phyloP scores from a whole-genome alignment of 2,329 filamentous ascomycete species.

The Herpotrichia juniperi region DNA sequence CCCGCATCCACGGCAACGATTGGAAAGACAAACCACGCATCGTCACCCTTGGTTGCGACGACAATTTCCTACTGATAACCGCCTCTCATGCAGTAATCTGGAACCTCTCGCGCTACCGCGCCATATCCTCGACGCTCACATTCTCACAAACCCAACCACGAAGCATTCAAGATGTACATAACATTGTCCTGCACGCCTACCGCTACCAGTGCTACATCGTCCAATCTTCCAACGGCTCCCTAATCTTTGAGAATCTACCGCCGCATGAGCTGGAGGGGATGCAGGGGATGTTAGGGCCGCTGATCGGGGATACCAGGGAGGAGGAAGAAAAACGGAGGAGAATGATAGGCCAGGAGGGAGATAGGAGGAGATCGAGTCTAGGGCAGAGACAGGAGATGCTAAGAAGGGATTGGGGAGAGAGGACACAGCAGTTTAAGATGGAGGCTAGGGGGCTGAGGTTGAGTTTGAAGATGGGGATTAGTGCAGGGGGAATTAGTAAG shows the following conservation, averaged over 20 bases:
- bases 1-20: conserved; percentile 32
- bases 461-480: conserved; percentile 36
- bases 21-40: conserved; percentile 40
- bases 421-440: conserved; percentile 29
- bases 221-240: conserved; percentile 26
- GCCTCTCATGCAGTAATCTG: conserved; percentile 36
- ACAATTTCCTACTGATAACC: conserved; percentile 38
- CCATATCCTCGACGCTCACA: conserved; percentile 24
- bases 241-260: conserved; percentile 35
- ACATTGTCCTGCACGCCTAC: conserved; percentile 35
- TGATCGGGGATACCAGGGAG: conserved; percentile 24
- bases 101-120: conserved; percentile 31
- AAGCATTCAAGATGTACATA: conserved; percentile 26
- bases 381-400: conserved; percentile 4
- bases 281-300: conserved; percentile 22
- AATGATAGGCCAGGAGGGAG: not conserved
- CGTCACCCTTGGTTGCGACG: conserved; percentile 36
- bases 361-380: conserved; percentile 4
- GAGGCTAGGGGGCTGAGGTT: conserved; percentile 34
- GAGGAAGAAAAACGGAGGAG: conserved; percentile 4
- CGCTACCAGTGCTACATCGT: conserved; percentile 38
- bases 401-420: conserved; percentile 32
- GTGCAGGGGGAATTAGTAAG: conserved; percentile 24
- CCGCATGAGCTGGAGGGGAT: conserved; percentile 25
- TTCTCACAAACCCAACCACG: conserved; percentile 19